Percentiles rank a stretch among this genome's conserved stretches.
These are phyloP conservation scores for Zygosaccharomyces siamensis DNA, from an alignment of 805 yeast species.

Conservation along the genomic window DNA sequence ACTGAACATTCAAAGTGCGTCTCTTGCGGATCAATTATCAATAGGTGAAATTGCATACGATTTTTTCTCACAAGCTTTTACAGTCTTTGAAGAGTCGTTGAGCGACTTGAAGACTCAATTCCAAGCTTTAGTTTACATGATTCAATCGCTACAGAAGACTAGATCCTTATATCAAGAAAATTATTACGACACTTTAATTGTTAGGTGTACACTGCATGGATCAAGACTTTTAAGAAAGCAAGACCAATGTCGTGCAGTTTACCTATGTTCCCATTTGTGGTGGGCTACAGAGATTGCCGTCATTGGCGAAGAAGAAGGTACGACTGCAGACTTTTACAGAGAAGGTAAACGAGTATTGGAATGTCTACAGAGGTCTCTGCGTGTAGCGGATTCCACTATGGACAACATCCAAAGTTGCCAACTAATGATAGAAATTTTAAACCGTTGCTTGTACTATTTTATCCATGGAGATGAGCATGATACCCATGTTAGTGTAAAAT, in stretches of 20 bases:
- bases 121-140: conserved; percentile 47
- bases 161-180: conserved; percentile 43
- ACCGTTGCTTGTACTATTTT: conserved; percentile 78
- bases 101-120: conserved; percentile 51
- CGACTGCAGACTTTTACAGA: conserved; percentile 38
- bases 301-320: conserved; percentile 43
- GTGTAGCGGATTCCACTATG: conserved; percentile 93
- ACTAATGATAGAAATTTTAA: conserved; percentile 83
- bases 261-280: conserved; percentile 87
- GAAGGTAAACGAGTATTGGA: conserved; percentile 77
- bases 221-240: conserved; percentile 85
- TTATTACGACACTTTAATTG: conserved; percentile 68
- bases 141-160: conserved; percentile 48
- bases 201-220: conserved; percentile 81
- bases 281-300: conserved; percentile 70
- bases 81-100: conserved; percentile 68
- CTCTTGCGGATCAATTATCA: conserved; percentile 71
- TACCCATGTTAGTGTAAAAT: conserved; percentile 56
- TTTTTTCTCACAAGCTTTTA: conserved; percentile 80
- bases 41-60: conserved; percentile 77
- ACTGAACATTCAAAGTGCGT: conserved; percentile 60
- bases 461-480: conserved; percentile 36
- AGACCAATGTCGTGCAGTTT: conserved; percentile 88
- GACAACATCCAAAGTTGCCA: conserved; percentile 62
- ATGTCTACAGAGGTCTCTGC: conserved; percentile 78